phyloP scores from a whole-genome alignment of 2,329 filamentous ascomycete species.

The Aspergillus costaricaensis region DNA sequence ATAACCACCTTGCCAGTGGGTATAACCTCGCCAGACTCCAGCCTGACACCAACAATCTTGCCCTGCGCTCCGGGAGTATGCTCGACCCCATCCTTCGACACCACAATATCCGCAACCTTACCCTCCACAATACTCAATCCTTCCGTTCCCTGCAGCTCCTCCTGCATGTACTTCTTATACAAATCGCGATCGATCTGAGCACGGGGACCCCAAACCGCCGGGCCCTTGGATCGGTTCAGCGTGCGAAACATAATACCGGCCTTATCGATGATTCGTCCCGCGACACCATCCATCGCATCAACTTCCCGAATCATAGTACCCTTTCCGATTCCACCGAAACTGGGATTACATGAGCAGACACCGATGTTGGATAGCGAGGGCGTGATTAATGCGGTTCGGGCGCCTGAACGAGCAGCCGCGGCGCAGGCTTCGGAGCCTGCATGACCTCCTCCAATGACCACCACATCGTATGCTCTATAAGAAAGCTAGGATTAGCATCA shows the following conservation, averaged over 20 bases:
- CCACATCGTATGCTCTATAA: slow-evolving; percentile 76
- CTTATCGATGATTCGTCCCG: slow-evolving; percentile 86
- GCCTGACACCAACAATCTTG: slow-evolving; percentile 77
- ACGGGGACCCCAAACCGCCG: slow-evolving; percentile 93
- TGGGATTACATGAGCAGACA: slow-evolving; percentile 95
- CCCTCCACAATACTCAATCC: slow-evolving; percentile 80
- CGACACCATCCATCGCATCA: slow-evolving; percentile 88
- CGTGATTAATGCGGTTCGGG: slow-evolving; percentile 85
- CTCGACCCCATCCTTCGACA: slow-evolving; percentile 58
- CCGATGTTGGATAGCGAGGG: slow-evolving; percentile 86
- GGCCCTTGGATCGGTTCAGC: slow-evolving; percentile 84
- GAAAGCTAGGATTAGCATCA: slow-evolving; percentile 5
- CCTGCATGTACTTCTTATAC: slow-evolving; percentile 88
- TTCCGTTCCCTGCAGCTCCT: slow-evolving; percentile 75
- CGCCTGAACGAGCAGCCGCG: slow-evolving; percentile 84
- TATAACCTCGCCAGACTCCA: slow-evolving; percentile 85
- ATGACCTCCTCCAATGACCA: slow-evolving; percentile 94
- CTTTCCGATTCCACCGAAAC: slow-evolving; percentile 97
- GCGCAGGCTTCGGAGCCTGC: slow-evolving; percentile 92
- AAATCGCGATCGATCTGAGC: slow-evolving; percentile 92
- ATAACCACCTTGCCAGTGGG: slow-evolving; percentile 82
- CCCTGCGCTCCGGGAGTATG: slow-evolving; percentile 58
- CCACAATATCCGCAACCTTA: slow-evolving; percentile 88
- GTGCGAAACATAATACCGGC: slow-evolving; percentile 92
- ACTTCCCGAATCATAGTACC: slow-evolving; percentile 94